Evolutionary conservation across 2,329 filamentous ascomycete genomes (phyloP).

Genomic region (Raffaelea albimanens): DNA sequence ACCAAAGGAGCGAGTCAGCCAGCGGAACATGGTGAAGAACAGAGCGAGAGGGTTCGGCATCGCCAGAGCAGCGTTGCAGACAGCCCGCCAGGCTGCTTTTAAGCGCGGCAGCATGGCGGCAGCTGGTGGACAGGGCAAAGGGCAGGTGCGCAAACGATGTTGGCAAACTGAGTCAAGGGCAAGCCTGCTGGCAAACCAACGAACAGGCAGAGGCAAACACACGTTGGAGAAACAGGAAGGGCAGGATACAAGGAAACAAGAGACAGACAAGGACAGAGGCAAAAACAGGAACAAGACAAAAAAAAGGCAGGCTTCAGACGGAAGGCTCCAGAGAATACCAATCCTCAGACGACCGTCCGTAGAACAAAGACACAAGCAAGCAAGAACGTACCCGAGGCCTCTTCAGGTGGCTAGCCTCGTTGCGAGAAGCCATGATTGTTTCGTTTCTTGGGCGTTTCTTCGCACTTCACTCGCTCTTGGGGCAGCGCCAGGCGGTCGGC

Average conservation of each 20-base stretch:
- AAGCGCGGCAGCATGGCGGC: not conserved
- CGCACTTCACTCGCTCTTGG: too few species aligned
- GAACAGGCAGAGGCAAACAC: too few species aligned
- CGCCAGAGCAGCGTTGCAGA: too few species aligned
- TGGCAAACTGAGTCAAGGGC: not conserved
- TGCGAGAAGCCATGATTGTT: constrained; percentile 9
- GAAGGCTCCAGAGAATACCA: not conserved
- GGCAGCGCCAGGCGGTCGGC: too few species aligned
- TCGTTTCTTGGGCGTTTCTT: not conserved
- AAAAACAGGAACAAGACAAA: not conserved
- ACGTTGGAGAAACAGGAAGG: too few species aligned
- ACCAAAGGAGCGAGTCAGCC: constrained; percentile 12
- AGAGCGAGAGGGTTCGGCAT: too few species aligned
- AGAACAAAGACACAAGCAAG: not conserved
- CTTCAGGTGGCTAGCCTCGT: constrained; percentile 20
- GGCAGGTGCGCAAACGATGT: not conserved
- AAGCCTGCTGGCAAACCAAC: too few species aligned
- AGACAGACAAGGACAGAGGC: too few species aligned
- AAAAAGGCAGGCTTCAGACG: not conserved
- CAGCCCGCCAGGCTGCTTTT: too few species aligned
- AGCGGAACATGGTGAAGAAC: not conserved
- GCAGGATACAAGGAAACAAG: too few species aligned
- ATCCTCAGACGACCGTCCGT: not conserved
- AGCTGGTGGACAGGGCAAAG: too few species aligned
- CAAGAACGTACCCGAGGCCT: constrained; percentile 19